Evolutionary conservation across 2,329 filamentous ascomycete genomes (phyloP).

Genomic region (Penicillium sp.): DNA sequence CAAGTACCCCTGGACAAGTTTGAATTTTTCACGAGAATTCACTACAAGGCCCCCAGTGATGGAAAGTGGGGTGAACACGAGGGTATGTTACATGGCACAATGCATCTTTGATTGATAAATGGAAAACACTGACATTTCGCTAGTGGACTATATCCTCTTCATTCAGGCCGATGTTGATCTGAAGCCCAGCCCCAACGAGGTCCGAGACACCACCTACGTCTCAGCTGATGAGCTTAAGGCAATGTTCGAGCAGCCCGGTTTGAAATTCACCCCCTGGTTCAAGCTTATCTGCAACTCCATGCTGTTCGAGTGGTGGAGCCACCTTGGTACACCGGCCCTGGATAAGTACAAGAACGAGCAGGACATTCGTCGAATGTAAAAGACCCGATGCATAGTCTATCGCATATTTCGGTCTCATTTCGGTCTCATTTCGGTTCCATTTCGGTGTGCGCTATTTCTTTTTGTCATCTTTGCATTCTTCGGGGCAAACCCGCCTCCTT

Average conservation of each 20-base stretch:
- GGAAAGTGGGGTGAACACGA: conserved; percentile 99
- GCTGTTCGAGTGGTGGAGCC: conserved; percentile 96
- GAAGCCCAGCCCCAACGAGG: conserved; percentile 80
- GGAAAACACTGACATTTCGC: background rate
- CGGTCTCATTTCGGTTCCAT: background rate
- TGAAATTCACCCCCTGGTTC: conserved; percentile 98
- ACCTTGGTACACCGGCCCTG: conserved; percentile 70
- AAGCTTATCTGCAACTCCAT: conserved; percentile 97
- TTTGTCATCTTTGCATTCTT: conserved; percentile 12
- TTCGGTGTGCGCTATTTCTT: background rate
- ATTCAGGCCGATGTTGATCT: conserved; percentile 91
- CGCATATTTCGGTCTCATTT: conserved; percentile 1
- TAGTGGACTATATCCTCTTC: conserved; percentile 96
- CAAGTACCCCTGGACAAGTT: conserved; percentile 92
- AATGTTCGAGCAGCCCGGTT: conserved; percentile 75
- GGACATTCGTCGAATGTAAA: conserved; percentile 79
- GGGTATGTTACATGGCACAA: conserved; percentile 57
- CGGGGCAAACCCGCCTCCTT: background rate
- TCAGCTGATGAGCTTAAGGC: conserved; percentile 75
- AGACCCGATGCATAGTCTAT: background rate
- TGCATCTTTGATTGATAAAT: background rate
- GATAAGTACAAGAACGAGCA: conserved; percentile 84
- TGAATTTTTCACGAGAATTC: conserved; percentile 90
- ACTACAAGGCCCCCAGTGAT: conserved; percentile 96
- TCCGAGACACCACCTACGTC: conserved; percentile 79